These are phyloP conservation scores for Trifolium repens DNA, from an alignment of 306 rosid genomes.

Conservation along the genomic window DNA sequence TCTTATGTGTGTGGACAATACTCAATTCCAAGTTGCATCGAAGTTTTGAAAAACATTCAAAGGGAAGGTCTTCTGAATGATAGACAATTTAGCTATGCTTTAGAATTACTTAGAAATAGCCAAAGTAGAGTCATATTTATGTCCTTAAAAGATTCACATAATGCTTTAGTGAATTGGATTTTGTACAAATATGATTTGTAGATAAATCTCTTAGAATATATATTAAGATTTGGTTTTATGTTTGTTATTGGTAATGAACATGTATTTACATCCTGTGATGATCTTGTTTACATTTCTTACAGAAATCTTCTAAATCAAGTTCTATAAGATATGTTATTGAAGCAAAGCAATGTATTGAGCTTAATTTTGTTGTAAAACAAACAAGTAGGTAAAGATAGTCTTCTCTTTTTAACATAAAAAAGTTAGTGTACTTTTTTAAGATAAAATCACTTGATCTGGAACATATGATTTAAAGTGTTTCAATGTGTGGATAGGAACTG, in stretches of 20 bases:
- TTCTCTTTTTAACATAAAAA: too few relatives aligned
- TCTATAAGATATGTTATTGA: too few relatives aligned
- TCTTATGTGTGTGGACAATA: background rate
- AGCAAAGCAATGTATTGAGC: too few relatives aligned
- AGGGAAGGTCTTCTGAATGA: background rate
- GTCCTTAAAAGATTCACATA: constrained; percentile 3
- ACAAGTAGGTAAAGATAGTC: too few relatives aligned
- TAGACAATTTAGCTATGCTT: constrained; percentile 5
- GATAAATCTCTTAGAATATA: background rate
- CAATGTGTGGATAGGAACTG: too few relatives aligned
- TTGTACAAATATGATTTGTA: background rate
- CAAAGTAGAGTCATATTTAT: background rate
- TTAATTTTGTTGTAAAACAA: too few relatives aligned
- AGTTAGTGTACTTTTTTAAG: too few relatives aligned
- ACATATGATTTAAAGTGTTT: too few relatives aligned
- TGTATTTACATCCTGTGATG: too few relatives aligned
- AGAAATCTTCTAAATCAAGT: too few relatives aligned
- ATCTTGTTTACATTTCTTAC: too few relatives aligned
- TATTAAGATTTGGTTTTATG: background rate
- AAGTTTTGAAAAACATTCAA: background rate
- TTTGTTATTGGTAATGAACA: background rate
- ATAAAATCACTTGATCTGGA: too few relatives aligned
- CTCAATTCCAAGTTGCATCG: constrained; percentile 13
- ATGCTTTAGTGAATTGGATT: constrained; percentile 14
- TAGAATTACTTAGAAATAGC: constrained; percentile 20